Base-by-base conservation (phyloP, 1,139 yeast genomes). In the Magnusiomyces paraingens region DNA sequence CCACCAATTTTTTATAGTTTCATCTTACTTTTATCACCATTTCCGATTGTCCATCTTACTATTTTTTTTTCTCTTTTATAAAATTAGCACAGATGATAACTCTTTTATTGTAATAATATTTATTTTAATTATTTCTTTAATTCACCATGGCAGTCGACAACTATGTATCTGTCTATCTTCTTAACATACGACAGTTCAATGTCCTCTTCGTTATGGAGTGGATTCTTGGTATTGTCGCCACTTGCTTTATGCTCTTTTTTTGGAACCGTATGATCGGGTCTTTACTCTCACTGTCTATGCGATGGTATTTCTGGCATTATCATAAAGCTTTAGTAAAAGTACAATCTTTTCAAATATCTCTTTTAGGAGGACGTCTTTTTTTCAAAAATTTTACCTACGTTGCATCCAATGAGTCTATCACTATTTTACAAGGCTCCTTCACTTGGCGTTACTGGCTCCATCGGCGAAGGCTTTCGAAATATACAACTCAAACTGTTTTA, bases 381-480 rank as follows among this genome's bases (percentile, higher is more conserved):
- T 81, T 90, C 64, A 86, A 84, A 62, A 89, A 90, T 65, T 66
- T 90, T 32, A 79, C 87, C 1, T 74, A 88, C 21, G 79, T 85
- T 11, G 86, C 89, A 12, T 75, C 81, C 49, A 86, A 91, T 68
- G 81, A 81, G 58, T 81, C 95, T 1, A 66, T 87, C 1, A 79
- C 89, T 6, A 75, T 87, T 1, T 76, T 86, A 21, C 83, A 84
- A 58, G 83, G 91, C 2, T 80, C 82, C 59, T 66, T 93, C 36
- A 87, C 95, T 0, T 93, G 98, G 98, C 69, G 95, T 57, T 93
- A 89, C 67, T 93, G 98, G 98, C 72, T 87, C 53, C 72, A 15
- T 69, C 68, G 51, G 62, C 65, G 32, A 64, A 65, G 52, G 71
- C 69, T 43, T n/a, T 56, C 63, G 26, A 57, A 56, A 42, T 43